These are phyloP conservation scores for Sclerotinia trifoliorum DNA, from an alignment of 2,329 filamentous ascomycete genomes.

Conservation along the genomic window DNA sequence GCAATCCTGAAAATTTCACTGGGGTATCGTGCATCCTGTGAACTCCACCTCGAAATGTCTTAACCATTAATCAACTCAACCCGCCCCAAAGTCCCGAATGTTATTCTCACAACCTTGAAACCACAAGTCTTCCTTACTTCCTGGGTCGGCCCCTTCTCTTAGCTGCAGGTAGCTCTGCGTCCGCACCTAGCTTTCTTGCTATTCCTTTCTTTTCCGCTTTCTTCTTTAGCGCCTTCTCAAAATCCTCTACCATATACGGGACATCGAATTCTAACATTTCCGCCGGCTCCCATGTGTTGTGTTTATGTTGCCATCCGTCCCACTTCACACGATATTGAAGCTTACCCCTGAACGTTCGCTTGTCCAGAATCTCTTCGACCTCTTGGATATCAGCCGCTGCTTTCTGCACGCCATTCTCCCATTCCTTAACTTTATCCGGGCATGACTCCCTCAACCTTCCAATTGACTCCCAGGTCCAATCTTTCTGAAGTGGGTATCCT, in stretches of 20 bases:
- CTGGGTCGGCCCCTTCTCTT: constrained; percentile 1
- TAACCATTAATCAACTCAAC: not conserved
- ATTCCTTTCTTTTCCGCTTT: not conserved
- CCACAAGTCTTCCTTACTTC: not conserved
- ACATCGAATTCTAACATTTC: not conserved
- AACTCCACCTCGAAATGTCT: not conserved
- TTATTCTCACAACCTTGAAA: not conserved
- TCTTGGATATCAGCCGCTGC: not conserved
- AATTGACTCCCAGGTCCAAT: constrained; percentile 6
- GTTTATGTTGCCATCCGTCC: not conserved
- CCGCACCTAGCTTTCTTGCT: not conserved
- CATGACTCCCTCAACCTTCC: not conserved
- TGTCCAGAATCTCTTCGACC: not conserved
- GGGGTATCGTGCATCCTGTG: not conserved
- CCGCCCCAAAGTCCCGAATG: not conserved
- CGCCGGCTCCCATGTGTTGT: constrained; percentile 4
- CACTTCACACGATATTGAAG: constrained; percentile 3
- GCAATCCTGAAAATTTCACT: not conserved
- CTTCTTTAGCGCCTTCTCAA: not conserved
- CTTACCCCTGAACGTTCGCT: not conserved
- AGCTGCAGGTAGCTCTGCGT: not conserved
- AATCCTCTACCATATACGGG: constrained; percentile 5
- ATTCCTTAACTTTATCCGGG: not conserved
- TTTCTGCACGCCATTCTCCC: not conserved
- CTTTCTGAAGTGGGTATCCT: not conserved